A percentile compares a stretch with the other conserved stretches of the same genome.
These are phyloP conservation scores for Rhizopogon sp. DNA, from an alignment of 768 basidiomycete genomes.

Conservation along the genomic window DNA sequence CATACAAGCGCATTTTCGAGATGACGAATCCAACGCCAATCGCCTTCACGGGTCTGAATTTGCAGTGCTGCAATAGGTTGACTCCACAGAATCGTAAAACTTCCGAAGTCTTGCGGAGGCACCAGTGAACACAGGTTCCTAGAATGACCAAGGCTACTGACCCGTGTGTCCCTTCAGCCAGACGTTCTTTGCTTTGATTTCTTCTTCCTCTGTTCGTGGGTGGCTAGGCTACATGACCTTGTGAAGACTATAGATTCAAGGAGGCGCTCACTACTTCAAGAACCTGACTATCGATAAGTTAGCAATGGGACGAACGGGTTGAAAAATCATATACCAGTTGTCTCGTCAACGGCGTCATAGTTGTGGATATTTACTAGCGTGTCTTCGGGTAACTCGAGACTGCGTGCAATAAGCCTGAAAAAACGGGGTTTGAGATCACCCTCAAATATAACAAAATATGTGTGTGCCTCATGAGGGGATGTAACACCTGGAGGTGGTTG, in stretches of 20 bases:
- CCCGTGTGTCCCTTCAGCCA: conserved; percentile 61
- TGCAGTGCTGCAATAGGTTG: conserved; percentile 58
- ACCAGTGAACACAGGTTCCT: background rate
- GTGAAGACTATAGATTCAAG: background rate
- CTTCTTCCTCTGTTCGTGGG: conserved; percentile 45
- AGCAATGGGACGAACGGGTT: background rate
- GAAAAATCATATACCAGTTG: conserved; percentile 28
- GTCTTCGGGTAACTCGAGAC: conserved; percentile 52
- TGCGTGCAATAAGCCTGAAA: conserved; percentile 42
- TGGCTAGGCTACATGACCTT: conserved; percentile 29
- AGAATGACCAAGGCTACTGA: conserved; percentile 10
- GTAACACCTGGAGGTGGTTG: conserved; percentile 48
- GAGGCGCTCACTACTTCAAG: conserved; percentile 55
- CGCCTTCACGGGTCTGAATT: conserved; percentile 45
- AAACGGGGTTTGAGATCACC: background rate
- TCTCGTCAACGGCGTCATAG: conserved; percentile 36
- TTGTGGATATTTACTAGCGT: conserved; percentile 43
- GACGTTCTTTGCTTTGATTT: conserved; percentile 46
- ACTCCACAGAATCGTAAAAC: conserved; percentile 53
- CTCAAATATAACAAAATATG: background rate
- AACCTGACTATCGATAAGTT: conserved; percentile 41
- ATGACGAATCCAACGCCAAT: conserved; percentile 56
- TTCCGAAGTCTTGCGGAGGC: conserved; percentile 40
- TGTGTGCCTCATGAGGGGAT: conserved; percentile 39
- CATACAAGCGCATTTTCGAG: conserved; percentile 52